Conservation (phyloP, 495 filamentous ascomycete genomes). For the Aspergillus hancockii region DNA sequence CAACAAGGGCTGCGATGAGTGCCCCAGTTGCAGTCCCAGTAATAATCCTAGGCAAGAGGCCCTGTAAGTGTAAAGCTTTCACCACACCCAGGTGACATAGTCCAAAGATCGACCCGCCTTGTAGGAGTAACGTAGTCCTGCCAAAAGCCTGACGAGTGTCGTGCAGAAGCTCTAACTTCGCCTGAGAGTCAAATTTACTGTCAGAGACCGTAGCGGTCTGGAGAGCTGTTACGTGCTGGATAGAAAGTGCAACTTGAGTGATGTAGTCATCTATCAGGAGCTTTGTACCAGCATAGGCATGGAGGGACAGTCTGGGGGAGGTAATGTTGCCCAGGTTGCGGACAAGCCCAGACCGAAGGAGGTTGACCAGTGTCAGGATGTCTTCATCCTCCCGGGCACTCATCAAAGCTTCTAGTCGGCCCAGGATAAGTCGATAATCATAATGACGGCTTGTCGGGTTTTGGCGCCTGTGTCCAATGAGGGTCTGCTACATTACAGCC, state of each 20-base stretch:
- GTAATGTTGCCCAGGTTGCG: conserved; percentile 92
- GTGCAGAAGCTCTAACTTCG: conserved; percentile 84
- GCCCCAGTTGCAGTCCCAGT: conserved; percentile 90
- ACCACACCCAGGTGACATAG: conserved; percentile 90
- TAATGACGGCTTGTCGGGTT: conserved; percentile 81
- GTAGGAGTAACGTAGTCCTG: conserved; percentile 79
- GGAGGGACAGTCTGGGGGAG: conserved; percentile 77
- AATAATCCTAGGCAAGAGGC: conserved; percentile 84
- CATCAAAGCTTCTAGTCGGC: conserved; percentile 70
- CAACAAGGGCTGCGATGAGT: conserved; percentile 86
- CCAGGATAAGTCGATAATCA: conserved; percentile 84
- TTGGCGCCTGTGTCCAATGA: conserved; percentile 59
- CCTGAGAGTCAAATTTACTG: conserved; percentile 71
- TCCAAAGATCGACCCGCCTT: conserved; percentile 91
- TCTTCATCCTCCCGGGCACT: conserved; percentile 76
- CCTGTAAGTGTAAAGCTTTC: conserved; percentile 82
- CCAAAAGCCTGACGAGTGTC: conserved; percentile 92
- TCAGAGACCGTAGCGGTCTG: conserved; percentile 59
- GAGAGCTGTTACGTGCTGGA: conserved; percentile 73
- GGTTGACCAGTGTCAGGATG: conserved; percentile 70
- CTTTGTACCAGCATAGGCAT: conserved; percentile 87
- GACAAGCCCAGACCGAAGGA: conserved; percentile 83
- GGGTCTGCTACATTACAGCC: not conserved
- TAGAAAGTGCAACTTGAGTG: conserved; percentile 74
- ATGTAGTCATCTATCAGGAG: conserved; percentile 90